phyloP scores from a whole-genome alignment of 345 rosid genomes.

The Boechera divaricarpa region DNA sequence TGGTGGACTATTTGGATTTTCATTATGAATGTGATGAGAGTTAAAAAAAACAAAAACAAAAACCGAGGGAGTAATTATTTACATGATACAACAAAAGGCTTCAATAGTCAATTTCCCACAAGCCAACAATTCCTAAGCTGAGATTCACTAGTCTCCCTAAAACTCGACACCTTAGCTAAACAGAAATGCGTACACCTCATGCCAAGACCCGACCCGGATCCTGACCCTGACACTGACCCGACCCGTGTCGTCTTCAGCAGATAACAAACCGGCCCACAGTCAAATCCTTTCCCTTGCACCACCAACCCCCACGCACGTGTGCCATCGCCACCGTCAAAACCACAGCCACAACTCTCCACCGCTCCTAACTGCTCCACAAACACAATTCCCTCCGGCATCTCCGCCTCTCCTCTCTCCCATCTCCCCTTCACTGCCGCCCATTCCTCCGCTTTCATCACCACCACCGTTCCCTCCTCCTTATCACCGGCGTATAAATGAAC shows the following conservation, averaged over 20 bases:
- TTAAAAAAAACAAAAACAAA: too few relatives aligned
- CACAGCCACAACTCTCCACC: constrained; percentile 58
- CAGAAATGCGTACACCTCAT: constrained; percentile 69
- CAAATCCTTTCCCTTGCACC: constrained; percentile 70
- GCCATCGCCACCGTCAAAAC: constrained; percentile 46
- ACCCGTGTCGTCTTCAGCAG: constrained; percentile 69
- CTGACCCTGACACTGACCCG: constrained; percentile 51
- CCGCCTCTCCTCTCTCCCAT: constrained; percentile 49
- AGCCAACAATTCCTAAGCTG: constrained; percentile 79
- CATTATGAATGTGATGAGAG: too few relatives aligned
- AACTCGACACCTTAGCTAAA: constrained; percentile 64
- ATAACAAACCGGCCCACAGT: constrained; percentile 64
- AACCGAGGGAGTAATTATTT: not conserved
- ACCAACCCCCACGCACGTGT: constrained; percentile 79
- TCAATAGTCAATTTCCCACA: constrained; percentile 29
- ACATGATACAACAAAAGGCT: not conserved
- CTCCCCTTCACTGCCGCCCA: constrained; percentile 40
- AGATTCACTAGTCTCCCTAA: constrained; percentile 55
- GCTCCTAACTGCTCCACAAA: constrained; percentile 43
- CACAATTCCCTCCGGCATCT: constrained; percentile 46
- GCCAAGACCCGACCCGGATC: constrained; percentile 57
- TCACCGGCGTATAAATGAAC: constrained; percentile 35
- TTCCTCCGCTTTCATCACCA: constrained; percentile 47
- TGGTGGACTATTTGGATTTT: too few relatives aligned
- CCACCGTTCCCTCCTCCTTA: constrained; percentile 34